A percentile compares a stretch with the other conserved stretches of the same genome.
Conservation (phyloP, 2,329 filamentous ascomycete genomes). For the Cadophora sp. region DNA sequence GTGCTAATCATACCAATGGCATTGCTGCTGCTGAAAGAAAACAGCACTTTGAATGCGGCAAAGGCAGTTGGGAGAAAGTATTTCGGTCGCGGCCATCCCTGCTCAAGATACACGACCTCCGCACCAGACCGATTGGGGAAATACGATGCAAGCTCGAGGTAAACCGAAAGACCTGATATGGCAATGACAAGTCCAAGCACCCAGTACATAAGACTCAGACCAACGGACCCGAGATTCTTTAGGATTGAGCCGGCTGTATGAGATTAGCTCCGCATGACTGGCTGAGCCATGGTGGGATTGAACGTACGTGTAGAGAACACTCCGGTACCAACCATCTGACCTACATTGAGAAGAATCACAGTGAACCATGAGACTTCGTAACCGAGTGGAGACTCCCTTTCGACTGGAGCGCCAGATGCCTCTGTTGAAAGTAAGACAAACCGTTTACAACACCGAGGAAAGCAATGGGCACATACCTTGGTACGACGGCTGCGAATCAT, state of each 20-base stretch:
- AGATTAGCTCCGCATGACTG: background rate
- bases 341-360: constrained; percentile 65
- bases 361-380: constrained; percentile 63
- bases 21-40: constrained; percentile 72
- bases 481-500: constrained; percentile 48
- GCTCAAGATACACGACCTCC: constrained; percentile 73
- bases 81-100: constrained; percentile 68
- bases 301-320: constrained; percentile 24
- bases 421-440: constrained; percentile 51
- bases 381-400: constrained; percentile 62
- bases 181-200: constrained; percentile 66
- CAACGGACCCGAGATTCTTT: constrained; percentile 64
- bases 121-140: constrained; percentile 71
- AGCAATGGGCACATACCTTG: constrained; percentile 8
- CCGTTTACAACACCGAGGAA: background rate
- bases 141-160: constrained; percentile 68
- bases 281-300: no score
- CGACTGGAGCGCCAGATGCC: constrained; percentile 66
- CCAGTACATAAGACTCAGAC: constrained; percentile 69
- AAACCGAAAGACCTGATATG: constrained; percentile 60
- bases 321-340: constrained; percentile 69
- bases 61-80: constrained; percentile 70
- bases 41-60: constrained; percentile 66
- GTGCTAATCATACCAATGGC: constrained; percentile 51
- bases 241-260: constrained; percentile 63